These are phyloP conservation scores for Podospora sp. DNA, from an alignment of 495 filamentous ascomycete species.

Conservation along the genomic window DNA sequence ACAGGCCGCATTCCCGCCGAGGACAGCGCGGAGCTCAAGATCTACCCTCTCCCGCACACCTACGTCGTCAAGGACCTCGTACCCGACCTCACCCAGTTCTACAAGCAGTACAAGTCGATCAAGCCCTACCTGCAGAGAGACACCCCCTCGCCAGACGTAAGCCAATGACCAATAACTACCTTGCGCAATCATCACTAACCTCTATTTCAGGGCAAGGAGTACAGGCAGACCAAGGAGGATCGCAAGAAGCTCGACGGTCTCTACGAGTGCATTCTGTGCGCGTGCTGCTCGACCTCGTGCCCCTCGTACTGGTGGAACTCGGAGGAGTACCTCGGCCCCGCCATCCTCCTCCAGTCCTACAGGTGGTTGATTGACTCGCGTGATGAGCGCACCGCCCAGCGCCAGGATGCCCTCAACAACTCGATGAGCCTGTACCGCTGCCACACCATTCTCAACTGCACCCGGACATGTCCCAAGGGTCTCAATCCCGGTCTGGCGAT, in stretches of 20 bases:
- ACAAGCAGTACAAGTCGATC: constrained; percentile 99
- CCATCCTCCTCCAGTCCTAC: constrained; percentile 94
- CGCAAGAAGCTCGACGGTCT: constrained; percentile 96
- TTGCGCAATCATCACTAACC: not conserved
- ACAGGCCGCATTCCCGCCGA: constrained; percentile 92
- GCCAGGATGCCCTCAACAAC: constrained; percentile 91
- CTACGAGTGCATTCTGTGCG: constrained; percentile 99
- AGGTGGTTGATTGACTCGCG: constrained; percentile 92
- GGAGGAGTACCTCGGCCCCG: constrained; percentile 96
- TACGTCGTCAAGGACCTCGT: constrained; percentile 99
- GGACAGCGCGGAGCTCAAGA: constrained; percentile 77
- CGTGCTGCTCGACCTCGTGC: constrained; percentile 97
- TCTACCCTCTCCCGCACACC: constrained; percentile 98
- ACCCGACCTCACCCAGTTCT: constrained; percentile 95
- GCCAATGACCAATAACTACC: constrained; percentile 24
- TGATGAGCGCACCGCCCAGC: constrained; percentile 82
- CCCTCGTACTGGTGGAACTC: constrained; percentile 99
- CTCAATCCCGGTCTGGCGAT: constrained; percentile 94
- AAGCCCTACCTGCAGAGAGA: constrained; percentile 96
- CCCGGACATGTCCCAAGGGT: constrained; percentile 95
- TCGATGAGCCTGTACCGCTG: constrained; percentile 98
- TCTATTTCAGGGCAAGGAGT: constrained; percentile 71
- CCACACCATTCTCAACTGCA: constrained; percentile 99
- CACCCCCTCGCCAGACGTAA: constrained; percentile 73
- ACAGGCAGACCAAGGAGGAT: constrained; percentile 83